Evolutionary conservation across 345 rosid species (phyloP).

Genomic region (Diplotaxis tenuifolia): DNA sequence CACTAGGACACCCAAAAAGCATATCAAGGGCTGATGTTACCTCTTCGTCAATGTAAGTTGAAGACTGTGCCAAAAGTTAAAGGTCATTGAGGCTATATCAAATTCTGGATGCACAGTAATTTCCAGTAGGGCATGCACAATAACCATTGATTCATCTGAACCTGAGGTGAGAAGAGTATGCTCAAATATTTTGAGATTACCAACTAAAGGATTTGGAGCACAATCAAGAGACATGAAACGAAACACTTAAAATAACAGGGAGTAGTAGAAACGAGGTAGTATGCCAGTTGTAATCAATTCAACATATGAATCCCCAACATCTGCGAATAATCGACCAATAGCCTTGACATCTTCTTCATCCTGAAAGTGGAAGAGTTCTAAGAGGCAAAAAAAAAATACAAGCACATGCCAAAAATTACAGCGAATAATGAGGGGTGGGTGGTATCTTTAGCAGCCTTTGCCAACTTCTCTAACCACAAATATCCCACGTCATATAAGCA

Average conservation of each 20-base stretch:
- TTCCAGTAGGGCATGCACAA: slow-evolving; percentile 79
- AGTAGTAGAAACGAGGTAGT: slow-evolving; percentile 12
- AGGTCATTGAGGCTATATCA: slow-evolving; percentile 98
- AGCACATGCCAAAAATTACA: slow-evolving; percentile 17
- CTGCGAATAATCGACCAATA: slow-evolving; percentile 94
- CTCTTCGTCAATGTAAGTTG: slow-evolving; percentile 80
- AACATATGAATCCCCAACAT: slow-evolving; percentile 96
- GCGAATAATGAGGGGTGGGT: background rate
- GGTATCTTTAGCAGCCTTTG: slow-evolving; percentile 15
- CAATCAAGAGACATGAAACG: slow-evolving; percentile 26
- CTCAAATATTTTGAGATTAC: slow-evolving; percentile 15
- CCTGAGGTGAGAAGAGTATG: slow-evolving; percentile 45
- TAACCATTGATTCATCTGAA: slow-evolving; percentile 84
- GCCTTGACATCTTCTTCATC: slow-evolving; percentile 99
- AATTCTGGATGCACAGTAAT: slow-evolving; percentile 94
- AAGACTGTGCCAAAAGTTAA: slow-evolving; percentile 99
- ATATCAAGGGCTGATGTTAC: slow-evolving; percentile 40
- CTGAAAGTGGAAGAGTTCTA: slow-evolving; percentile 43
- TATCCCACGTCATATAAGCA: slow-evolving; percentile 4
- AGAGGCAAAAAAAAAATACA: slow-evolving; percentile 16
- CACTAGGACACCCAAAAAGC: slow-evolving; percentile 9
- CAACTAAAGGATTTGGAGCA: background rate
- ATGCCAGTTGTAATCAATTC: slow-evolving; percentile 94
- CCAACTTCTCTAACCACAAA: slow-evolving; percentile 6
- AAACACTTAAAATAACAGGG: slow-evolving; percentile 16